Conservation (phyloP, 2,329 filamentous ascomycete genomes). For the Ophiocordyceps camponoti-rufipedis region DNA sequence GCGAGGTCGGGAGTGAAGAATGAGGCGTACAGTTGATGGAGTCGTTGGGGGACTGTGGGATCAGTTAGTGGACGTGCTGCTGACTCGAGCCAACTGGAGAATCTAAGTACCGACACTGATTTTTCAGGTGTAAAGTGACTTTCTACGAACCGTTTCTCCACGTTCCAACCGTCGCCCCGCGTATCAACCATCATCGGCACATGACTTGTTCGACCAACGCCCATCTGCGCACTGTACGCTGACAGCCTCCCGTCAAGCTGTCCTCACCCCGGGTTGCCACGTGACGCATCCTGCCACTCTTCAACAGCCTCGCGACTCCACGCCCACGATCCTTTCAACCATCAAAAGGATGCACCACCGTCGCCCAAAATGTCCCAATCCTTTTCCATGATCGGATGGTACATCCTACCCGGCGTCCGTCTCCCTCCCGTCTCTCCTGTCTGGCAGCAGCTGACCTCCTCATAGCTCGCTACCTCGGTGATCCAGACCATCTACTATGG, state of each 20-base stretch:
- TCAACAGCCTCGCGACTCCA: not conserved
- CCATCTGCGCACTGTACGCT: not conserved
- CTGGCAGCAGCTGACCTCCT: not conserved
- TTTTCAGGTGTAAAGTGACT: too few species aligned
- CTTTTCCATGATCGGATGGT: conserved; percentile 37
- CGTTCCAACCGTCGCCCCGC: too few species aligned
- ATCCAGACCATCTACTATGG: conserved; percentile 71
- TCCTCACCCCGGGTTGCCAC: not conserved
- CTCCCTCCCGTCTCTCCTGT: conserved; percentile 1
- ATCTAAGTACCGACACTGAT: too few species aligned
- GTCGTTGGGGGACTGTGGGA: not conserved
- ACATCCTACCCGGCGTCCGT: conserved; percentile 34
- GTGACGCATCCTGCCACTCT: not conserved
- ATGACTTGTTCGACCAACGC: too few species aligned
- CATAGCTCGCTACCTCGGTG: conserved; percentile 60
- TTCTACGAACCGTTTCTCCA: too few species aligned
- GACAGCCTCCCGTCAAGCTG: not conserved
- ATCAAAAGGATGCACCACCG: not conserved
- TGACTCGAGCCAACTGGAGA: not conserved
- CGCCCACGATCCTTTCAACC: not conserved
- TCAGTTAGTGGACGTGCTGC: not conserved
- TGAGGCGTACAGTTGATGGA: not conserved
- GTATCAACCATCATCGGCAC: too few species aligned
- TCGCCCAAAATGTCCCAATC: conserved; percentile 27
- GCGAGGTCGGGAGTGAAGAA: not conserved